A percentile compares a stretch with the other conserved stretches of the same genome.
phyloP scores from a whole-genome alignment of 495 filamentous ascomycete genomes.

The Amniculicola lignicola region DNA sequence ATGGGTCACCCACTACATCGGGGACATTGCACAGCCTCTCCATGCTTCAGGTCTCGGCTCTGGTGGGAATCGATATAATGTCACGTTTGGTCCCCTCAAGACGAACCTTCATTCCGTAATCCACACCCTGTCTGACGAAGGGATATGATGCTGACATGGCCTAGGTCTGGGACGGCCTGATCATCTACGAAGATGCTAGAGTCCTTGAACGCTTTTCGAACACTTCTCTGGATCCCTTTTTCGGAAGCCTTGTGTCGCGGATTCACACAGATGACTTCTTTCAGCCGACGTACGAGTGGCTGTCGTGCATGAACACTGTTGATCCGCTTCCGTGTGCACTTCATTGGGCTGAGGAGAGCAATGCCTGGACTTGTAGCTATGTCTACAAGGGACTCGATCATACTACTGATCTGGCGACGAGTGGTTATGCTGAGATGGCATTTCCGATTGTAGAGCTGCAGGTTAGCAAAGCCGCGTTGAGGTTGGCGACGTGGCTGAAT shows the following conservation, averaged over 20 bases:
- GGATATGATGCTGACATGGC: conserved; percentile 7
- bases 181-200: conserved; percentile 35
- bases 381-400: conserved; percentile 36
- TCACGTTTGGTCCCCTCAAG: conserved; percentile 28
- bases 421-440: conserved; percentile 37
- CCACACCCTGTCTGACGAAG: background rate
- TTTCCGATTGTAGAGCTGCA: conserved; percentile 40
- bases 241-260: conserved; percentile 26
- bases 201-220: conserved; percentile 34
- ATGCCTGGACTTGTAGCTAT: conserved; percentile 38
- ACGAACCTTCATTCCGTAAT: conserved; percentile 25
- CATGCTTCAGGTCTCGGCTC: conserved; percentile 35
- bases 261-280: conserved; percentile 36
- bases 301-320: conserved; percentile 35
- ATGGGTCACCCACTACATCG: conserved; percentile 29
- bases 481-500: conserved; percentile 44
- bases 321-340: conserved; percentile 34
- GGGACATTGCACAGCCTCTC: conserved; percentile 38
- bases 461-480: conserved; percentile 39
- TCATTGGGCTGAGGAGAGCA: conserved; percentile 35
- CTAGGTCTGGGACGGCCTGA: conserved; percentile 38
- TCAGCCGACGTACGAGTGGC: conserved; percentile 27
- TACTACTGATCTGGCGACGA: conserved; percentile 31
- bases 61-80: conserved; percentile 35
- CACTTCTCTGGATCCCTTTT: conserved; percentile 34